phyloP scores from a whole-genome alignment of 1,284 basidiomycete genomes.

The Ceratobasidium sp. region DNA sequence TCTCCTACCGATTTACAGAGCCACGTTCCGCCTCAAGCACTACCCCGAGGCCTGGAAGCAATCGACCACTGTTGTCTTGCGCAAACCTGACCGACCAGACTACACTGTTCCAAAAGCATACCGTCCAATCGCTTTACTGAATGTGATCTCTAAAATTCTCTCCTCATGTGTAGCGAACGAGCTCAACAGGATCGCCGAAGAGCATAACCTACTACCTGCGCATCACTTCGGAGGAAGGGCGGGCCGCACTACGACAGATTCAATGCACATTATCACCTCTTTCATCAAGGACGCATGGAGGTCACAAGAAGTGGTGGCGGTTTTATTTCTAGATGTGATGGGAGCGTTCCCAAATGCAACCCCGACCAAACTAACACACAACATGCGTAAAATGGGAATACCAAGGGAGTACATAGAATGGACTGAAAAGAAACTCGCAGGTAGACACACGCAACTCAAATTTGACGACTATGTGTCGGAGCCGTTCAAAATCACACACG shows the following conservation, averaged over 20 bases:
- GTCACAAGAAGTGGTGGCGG: slow-evolving; percentile 15
- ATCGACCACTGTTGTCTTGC: slow-evolving; percentile 12
- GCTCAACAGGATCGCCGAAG: slow-evolving; percentile 7
- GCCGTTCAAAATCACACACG: slow-evolving; percentile 49
- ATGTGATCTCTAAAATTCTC: slow-evolving; percentile 21
- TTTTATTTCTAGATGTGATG: slow-evolving; percentile 43
- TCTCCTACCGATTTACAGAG: slow-evolving; percentile 45
- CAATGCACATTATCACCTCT: slow-evolving; percentile 14
- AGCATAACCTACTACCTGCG: slow-evolving; percentile 22
- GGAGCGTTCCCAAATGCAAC: slow-evolving; percentile 53
- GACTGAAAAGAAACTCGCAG: slow-evolving; percentile 45
- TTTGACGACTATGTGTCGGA: too few relatives aligned
- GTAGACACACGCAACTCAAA: too few relatives aligned
- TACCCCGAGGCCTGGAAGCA: slow-evolving; percentile 35
- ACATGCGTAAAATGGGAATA: slow-evolving; percentile 51
- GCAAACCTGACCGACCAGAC: slow-evolving; percentile 41
- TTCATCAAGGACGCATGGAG: slow-evolving; percentile 44
- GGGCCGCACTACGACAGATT: slow-evolving; percentile 38
- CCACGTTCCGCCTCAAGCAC: slow-evolving; percentile 5
- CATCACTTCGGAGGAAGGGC: slow-evolving; percentile 41
- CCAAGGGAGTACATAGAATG: slow-evolving; percentile 47
- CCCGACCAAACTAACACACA: slow-evolving; percentile 51
- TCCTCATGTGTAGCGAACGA: background rate
- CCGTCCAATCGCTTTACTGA: slow-evolving; percentile 44
- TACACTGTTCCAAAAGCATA: slow-evolving; percentile 43